These are phyloP conservation scores for Puccinellia tenuiflora DNA, from an alignment of 176 grass and related monocot species.

Conservation along the genomic window DNA sequence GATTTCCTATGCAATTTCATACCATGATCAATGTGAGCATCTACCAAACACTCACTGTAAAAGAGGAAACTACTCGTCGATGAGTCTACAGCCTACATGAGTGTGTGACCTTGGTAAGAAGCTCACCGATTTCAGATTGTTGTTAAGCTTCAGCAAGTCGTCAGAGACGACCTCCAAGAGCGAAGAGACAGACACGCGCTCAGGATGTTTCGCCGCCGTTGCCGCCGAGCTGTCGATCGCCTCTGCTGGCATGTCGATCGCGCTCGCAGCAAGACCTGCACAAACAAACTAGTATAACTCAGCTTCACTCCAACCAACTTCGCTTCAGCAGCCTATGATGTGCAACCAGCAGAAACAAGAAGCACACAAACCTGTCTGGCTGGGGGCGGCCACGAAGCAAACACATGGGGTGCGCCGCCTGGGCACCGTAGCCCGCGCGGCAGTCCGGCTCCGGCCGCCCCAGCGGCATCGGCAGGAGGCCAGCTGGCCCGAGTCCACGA, in stretches of 20 bases:
- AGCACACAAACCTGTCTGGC: conserved; percentile 40
- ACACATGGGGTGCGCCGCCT: conserved; percentile 56
- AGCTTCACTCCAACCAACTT: neutral
- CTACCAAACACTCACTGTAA: neutral
- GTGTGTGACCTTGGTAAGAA: neutral
- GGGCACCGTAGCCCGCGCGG: conserved; percentile 1
- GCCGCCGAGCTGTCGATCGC: conserved; percentile 1
- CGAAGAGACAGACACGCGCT: conserved; percentile 47
- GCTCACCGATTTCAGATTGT: conserved; percentile 90
- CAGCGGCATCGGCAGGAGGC: conserved; percentile 25
- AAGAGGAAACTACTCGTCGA: neutral
- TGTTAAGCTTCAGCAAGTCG: conserved; percentile 73
- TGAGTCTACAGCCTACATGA: neutral
- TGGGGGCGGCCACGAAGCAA: conserved; percentile 58
- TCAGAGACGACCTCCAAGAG: conserved; percentile 71
- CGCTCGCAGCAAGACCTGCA: conserved; percentile 34
- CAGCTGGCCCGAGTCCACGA: conserved; percentile 25
- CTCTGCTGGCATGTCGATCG: conserved; percentile 29
- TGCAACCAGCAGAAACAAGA: neutral
- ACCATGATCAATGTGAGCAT: neutral
- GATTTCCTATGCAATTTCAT: neutral
- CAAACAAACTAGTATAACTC: neutral
- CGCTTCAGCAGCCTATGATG: neutral
- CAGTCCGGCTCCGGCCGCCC: neutral
- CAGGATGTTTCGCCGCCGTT: conserved; percentile 2